Conservation (phyloP, 75 land plant species). For the Sequoiadendron giganteum region DNA sequence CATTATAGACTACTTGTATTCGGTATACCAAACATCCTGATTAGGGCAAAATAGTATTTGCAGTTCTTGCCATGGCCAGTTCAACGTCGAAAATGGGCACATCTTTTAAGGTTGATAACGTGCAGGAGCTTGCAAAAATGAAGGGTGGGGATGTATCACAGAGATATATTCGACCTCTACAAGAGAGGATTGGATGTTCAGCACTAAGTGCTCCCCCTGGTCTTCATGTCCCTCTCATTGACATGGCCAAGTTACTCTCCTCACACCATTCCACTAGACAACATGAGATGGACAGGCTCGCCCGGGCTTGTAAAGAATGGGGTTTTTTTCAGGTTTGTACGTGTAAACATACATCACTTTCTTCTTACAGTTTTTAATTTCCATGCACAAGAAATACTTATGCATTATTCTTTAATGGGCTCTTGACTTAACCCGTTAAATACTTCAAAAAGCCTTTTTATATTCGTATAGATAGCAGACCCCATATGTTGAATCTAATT, state of each 20-base stretch:
- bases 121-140: slow-evolving; percentile 51
- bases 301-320: slow-evolving; percentile 27
- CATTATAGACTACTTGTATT: too few species aligned
- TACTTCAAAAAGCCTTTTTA: neutral
- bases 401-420: slow-evolving; percentile 11
- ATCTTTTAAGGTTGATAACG: slow-evolving; percentile 31
- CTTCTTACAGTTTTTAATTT: neutral
- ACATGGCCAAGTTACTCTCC: slow-evolving; percentile 33
- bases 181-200: slow-evolving; percentile 30
- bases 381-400: too few species aligned
- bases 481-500: slow-evolving; percentile 7
- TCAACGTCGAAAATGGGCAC: neutral
- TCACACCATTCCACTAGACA: neutral
- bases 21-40: too few species aligned
- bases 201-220: neutral
- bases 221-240: slow-evolving; percentile 41
- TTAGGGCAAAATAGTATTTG: too few species aligned
- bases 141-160: slow-evolving; percentile 34
- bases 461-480: neutral
- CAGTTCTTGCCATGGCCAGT: neutral
- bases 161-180: slow-evolving; percentile 41
- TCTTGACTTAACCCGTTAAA: slow-evolving; percentile 26
- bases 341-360: neutral
- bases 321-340: slow-evolving; percentile 28
- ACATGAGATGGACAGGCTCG: slow-evolving; percentile 34